Base-by-base conservation (phyloP, 345 rosid genomes). In the Conringia planisiliqua region DNA sequence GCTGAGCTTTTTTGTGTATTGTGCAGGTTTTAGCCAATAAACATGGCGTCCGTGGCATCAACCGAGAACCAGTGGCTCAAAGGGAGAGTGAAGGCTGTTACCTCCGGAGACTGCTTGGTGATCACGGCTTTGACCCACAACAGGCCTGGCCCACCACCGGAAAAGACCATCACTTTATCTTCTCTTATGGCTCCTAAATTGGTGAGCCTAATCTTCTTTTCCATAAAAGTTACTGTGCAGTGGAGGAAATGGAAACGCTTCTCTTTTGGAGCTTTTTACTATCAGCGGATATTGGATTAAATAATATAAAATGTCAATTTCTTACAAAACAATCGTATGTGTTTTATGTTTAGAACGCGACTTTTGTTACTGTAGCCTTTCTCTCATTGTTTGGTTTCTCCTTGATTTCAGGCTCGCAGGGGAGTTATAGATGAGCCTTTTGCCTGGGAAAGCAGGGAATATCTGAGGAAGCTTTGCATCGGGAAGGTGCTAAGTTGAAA, bases 371-470 rank as follows among this genome's bases (percentile, higher is more conserved):
- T 24, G 56, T 35, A 32, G 2, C 17, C 9, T 52, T 52, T 26
- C 68, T 80, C 36, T 80, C 20, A 63, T 40, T 70, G 17, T 60
- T 72, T 22, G 71, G 20, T 43, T 33, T 74, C 38, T 16, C 62
- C 18, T 50, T 42, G 70, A 12, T 63, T 12, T 14, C 66, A 91
- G 97, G 97, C 97, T 27, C 95, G 97, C 12, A 84, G 92, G 81
- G 96, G 92, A 76, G 96, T 94, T 52, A 44, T 77, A 56, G 99
- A 96, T 73, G 99, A 96, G 85, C 83, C 92, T 13, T 95, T 92
- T 80, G 99, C 99, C 46, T 95, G 99, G 99, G 90, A 86, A 59
- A 92, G 97, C 84, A 88, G 92, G 68, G 98, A 95, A 72, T 90
- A 66, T 82, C 80, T 95, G 73, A 89, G 99, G 82, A 90, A 90